Percentiles rank a stretch among this genome's conserved stretches.
These are phyloP conservation scores for Crepidotus variabilis DNA, from an alignment of 768 basidiomycete species.

Conservation along the genomic window DNA sequence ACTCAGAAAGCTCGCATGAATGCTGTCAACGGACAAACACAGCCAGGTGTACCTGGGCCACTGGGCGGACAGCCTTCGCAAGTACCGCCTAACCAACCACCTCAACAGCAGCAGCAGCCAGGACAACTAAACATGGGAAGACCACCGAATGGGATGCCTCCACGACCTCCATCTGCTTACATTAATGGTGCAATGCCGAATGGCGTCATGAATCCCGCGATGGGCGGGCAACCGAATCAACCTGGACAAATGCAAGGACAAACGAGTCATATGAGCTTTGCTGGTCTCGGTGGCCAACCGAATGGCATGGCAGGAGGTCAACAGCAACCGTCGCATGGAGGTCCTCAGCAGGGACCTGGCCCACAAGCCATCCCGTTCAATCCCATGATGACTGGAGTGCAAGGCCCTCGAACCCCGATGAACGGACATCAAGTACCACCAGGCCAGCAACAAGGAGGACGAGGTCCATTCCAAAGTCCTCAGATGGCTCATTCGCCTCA, in stretches of 20 bases:
- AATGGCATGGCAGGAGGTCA: conserved; percentile 41
- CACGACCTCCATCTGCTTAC: conserved; percentile 13
- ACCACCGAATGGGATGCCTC: conserved; percentile 9
- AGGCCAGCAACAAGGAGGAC: conserved; percentile 35
- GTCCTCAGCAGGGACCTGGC: conserved; percentile 14
- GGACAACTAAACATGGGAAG: conserved; percentile 12
- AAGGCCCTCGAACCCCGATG: conserved; percentile 8
- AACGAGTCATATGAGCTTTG: conserved; percentile 17
- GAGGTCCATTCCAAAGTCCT: conserved; percentile 59
- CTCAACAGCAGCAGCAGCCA: conserved; percentile 13
- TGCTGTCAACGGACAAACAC: conserved; percentile 6
- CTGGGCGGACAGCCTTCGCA: conserved; percentile 18
- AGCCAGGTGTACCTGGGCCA: conserved; percentile 11
- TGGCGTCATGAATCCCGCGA: conserved; percentile 18
- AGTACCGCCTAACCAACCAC: conserved; percentile 16
- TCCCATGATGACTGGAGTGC: conserved; percentile 7
- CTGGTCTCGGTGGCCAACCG: conserved; percentile 32
- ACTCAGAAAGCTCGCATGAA: neutral
- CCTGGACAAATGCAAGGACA: conserved; percentile 15
- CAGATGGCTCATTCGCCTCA: conserved; percentile 63
- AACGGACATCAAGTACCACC: conserved; percentile 14
- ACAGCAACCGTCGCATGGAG: conserved; percentile 21
- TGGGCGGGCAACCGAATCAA: conserved; percentile 21
- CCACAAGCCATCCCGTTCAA: conserved; percentile 16
- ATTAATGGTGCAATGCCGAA: conserved; percentile 24